Evolutionary conservation across 108 stramenopile species (phyloP).

Genomic region (Stephanodiscus triporus): DNA sequence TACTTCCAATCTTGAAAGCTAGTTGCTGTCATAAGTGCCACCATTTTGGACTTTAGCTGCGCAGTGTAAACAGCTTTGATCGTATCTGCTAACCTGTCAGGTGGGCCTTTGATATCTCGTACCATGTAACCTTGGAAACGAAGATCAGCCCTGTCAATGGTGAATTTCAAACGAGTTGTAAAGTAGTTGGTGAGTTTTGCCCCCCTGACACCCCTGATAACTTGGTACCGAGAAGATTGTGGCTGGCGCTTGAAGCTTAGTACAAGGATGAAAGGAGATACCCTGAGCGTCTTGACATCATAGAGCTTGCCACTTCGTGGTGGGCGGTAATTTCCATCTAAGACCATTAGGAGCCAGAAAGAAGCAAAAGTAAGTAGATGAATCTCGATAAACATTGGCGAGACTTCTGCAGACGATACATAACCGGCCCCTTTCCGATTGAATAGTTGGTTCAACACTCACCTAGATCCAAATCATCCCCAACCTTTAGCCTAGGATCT

Average conservation of each 20-base stretch:
- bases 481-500: slow-evolving; percentile 45
- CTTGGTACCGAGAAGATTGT: slow-evolving; percentile 60
- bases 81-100: slow-evolving; percentile 78
- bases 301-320: slow-evolving; percentile 74
- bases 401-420: background rate
- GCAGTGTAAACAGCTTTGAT: slow-evolving; percentile 75
- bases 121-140: slow-evolving; percentile 76
- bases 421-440: background rate
- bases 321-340: slow-evolving; percentile 58
- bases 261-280: slow-evolving; percentile 77
- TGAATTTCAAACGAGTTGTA: slow-evolving; percentile 77
- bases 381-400: background rate
- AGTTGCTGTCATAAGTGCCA: slow-evolving; percentile 75
- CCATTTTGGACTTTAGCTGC: slow-evolving; percentile 80
- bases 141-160: slow-evolving; percentile 75
- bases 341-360: background rate
- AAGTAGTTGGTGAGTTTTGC: slow-evolving; percentile 83
- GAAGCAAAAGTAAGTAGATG: background rate
- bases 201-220: slow-evolving; percentile 56
- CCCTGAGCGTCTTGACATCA: slow-evolving; percentile 65
- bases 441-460: background rate
- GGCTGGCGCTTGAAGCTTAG: slow-evolving; percentile 84
- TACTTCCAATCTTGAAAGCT: slow-evolving; percentile 87
- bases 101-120: slow-evolving; percentile 75
- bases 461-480: slow-evolving; percentile 49